Conservation (phyloP, 73 alveolate species). For the Tetrahymena elliotti region DNA sequence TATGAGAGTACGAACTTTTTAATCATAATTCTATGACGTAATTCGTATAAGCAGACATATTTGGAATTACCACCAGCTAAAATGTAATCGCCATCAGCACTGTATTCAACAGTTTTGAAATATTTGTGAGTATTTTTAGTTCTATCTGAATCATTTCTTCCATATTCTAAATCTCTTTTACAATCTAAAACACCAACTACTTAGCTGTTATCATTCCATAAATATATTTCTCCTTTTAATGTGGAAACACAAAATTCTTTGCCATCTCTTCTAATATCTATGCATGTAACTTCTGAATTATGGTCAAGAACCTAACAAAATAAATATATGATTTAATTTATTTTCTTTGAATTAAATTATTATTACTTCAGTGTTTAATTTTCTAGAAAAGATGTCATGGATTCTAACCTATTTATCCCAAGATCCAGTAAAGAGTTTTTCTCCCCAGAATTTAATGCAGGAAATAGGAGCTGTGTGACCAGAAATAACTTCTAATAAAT, state of each 20-base stretch:
- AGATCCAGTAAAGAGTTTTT: constrained; percentile 66
- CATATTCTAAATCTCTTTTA: constrained; percentile 83
- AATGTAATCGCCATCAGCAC: constrained; percentile 76
- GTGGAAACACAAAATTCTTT: constrained; percentile 82
- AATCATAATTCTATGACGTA: constrained; percentile 73
- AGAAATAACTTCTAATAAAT: constrained; percentile 72
- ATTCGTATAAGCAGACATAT: constrained; percentile 83
- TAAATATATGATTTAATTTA: constrained; percentile 12
- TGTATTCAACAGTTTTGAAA: constrained; percentile 69
- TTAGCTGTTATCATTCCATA: constrained; percentile 80
- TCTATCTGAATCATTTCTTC: constrained; percentile 78
- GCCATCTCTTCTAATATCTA: constrained; percentile 48
- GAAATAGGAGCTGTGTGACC: constrained; percentile 92
- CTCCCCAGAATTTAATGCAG: constrained; percentile 53
- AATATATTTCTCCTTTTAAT: constrained; percentile 77
- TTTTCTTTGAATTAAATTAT: constrained; percentile 54
- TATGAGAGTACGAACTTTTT: constrained; percentile 77
- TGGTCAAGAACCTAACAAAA: constrained; percentile 16
- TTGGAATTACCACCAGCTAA: constrained; percentile 94
- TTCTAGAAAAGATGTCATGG: constrained; percentile 77
- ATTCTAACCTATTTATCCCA: constrained; percentile 92
- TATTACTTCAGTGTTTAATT: constrained; percentile 61
- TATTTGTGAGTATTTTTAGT: constrained; percentile 70
- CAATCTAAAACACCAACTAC: constrained; percentile 74
- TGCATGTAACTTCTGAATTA: constrained; percentile 30